Conservation (phyloP, 2,329 filamentous ascomycete genomes). For the Aspergillus puulaauensis region DNA sequence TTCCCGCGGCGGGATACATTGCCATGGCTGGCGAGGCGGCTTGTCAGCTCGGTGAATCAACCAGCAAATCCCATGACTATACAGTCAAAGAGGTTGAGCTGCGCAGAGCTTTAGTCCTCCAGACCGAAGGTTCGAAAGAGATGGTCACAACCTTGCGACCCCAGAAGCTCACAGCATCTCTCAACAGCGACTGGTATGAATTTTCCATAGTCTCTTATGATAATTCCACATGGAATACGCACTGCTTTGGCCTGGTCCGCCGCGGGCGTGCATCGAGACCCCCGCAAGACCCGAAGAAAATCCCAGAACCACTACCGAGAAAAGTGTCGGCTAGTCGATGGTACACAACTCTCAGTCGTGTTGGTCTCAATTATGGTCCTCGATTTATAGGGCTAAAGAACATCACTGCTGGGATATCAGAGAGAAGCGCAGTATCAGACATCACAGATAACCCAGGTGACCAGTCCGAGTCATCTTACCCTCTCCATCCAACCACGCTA, state of each 20-base stretch:
- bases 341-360: not conserved
- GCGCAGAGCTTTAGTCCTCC: no score
- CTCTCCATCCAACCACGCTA: not conserved
- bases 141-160: conserved; percentile 20
- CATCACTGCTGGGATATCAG: not conserved
- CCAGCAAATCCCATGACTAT: not conserved
- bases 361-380: not conserved
- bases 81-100: not conserved
- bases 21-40: conserved; percentile 46
- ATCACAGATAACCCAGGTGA: not conserved
- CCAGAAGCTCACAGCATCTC: conserved; percentile 10
- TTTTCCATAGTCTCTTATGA: conserved; percentile 15
- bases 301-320: not conserved
- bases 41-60: not conserved
- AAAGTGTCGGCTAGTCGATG: not conserved
- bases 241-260: not conserved
- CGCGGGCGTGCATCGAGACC: not conserved
- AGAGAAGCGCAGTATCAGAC: not conserved
- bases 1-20: conserved; percentile 47
- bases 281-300: not conserved
- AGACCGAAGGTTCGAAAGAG: conserved; percentile 9
- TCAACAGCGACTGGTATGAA: conserved; percentile 24
- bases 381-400: not conserved
- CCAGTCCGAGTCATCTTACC: not conserved
- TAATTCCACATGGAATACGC: not conserved